Evolutionary conservation across 768 basidiomycete genomes (phyloP).

Genomic region (Kondoa subrosea): DNA sequence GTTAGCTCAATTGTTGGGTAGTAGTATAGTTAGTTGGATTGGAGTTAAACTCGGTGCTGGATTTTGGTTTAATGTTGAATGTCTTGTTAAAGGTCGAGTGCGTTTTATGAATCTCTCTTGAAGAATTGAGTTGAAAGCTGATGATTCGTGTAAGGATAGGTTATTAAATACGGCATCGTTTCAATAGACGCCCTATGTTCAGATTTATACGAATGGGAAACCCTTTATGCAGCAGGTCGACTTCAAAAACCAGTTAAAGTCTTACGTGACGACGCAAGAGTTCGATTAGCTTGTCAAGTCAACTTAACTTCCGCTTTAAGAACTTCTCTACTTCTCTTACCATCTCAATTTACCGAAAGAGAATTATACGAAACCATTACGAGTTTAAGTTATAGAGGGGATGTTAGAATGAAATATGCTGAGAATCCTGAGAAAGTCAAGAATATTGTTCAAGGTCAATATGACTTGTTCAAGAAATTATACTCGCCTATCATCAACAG

Average conservation of each 20-base stretch:
- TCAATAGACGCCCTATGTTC: slow-evolving; percentile 74
- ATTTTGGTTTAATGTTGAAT: slow-evolving; percentile 90
- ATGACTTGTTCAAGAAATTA: slow-evolving; percentile 65
- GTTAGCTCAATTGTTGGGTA: slow-evolving; percentile 68
- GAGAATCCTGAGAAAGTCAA: slow-evolving; percentile 89
- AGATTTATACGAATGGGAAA: slow-evolving; percentile 80
- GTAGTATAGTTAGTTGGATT: slow-evolving; percentile 58
- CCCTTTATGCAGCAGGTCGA: slow-evolving; percentile 81
- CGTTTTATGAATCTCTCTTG: slow-evolving; percentile 29
- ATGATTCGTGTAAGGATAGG: slow-evolving; percentile 37
- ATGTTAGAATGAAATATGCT: slow-evolving; percentile 72
- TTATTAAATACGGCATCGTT: slow-evolving; percentile 91
- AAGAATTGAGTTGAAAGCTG: slow-evolving; percentile 20
- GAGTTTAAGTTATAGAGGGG: slow-evolving; percentile 66
- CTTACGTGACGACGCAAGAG: slow-evolving; percentile 78
- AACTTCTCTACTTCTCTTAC: slow-evolving; percentile 72
- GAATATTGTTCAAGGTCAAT: slow-evolving; percentile 76
- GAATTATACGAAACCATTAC: slow-evolving; percentile 74
- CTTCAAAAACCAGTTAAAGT: slow-evolving; percentile 93
- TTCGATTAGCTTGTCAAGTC: slow-evolving; percentile 78
- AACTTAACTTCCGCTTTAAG: slow-evolving; percentile 82
- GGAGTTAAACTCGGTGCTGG: slow-evolving; percentile 52
- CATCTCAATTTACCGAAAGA: slow-evolving; percentile 59
- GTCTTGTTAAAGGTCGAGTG: slow-evolving; percentile 67
- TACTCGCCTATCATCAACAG: slow-evolving; percentile 51